Evolutionary conservation across 2,329 filamentous ascomycete species (phyloP).

Genomic region (Claviceps humidiphila): DNA sequence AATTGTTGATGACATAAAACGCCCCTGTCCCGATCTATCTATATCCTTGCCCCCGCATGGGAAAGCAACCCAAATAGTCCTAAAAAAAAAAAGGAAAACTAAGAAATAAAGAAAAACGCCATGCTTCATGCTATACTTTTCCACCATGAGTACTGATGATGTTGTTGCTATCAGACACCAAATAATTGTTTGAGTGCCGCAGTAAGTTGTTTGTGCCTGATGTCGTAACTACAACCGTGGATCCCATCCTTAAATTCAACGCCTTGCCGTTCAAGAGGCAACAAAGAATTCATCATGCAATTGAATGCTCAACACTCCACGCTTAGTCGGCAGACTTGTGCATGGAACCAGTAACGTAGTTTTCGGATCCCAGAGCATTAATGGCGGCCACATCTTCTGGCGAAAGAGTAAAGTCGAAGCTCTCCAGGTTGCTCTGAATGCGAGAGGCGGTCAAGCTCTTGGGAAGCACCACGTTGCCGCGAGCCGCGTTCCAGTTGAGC

Average conservation of each 20-base stretch:
- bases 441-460: conserved; percentile 56
- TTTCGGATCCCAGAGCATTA: conserved; percentile 52
- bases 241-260: conserved; percentile 1
- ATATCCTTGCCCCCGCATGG: neutral
- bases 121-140: neutral
- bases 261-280: neutral
- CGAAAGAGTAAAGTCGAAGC: conserved; percentile 49
- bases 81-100: neutral
- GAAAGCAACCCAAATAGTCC: too few relatives aligned
- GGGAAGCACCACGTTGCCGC: conserved; percentile 59
- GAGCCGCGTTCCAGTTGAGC: conserved; percentile 66
- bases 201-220: neutral
- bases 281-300: neutral
- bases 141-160: neutral
- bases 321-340: conserved; percentile 26
- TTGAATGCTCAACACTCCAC: neutral
- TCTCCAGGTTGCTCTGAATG: conserved; percentile 51
- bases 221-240: neutral
- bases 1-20: neutral
- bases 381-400: conserved; percentile 46
- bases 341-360: conserved; percentile 50
- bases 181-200: neutral
- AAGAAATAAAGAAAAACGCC: neutral
- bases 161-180: neutral
- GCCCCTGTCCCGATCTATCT: neutral